phyloP scores from a whole-genome alignment of 768 basidiomycete genomes.

The Hortiboletus flavorubellus region DNA sequence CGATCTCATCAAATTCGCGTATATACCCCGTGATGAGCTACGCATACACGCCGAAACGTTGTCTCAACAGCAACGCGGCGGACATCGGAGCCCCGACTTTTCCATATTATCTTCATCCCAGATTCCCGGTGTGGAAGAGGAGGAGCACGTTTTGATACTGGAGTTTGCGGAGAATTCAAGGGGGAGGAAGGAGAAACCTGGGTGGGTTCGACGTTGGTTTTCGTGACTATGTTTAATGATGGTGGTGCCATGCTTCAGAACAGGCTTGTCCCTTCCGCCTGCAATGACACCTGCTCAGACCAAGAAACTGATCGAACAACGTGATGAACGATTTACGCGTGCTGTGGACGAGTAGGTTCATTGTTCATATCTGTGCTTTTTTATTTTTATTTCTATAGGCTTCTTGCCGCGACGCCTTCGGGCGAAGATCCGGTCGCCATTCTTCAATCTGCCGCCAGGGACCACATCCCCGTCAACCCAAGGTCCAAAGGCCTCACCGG shows the following conservation, averaged over 20 bases:
- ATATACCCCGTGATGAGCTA: conserved; percentile 63
- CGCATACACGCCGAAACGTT: conserved; percentile 45
- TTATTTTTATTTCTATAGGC: conserved; percentile 35
- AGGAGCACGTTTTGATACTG: conserved; percentile 49
- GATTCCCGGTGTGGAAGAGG: conserved; percentile 27
- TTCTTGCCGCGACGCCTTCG: conserved; percentile 50
- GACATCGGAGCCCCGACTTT: conserved; percentile 44
- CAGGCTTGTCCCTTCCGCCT: conserved; percentile 22
- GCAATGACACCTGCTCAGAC: conserved; percentile 53
- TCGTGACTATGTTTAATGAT: not conserved
- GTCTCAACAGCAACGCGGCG: conserved; percentile 18
- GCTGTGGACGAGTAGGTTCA: conserved; percentile 65
- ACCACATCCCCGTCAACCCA: conserved; percentile 71
- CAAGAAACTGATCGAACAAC: conserved; percentile 67
- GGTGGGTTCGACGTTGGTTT: conserved; percentile 16
- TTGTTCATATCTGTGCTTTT: not conserved
- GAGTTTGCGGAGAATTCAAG: conserved; percentile 48
- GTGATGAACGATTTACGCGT: conserved; percentile 60
- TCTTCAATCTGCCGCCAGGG: conserved; percentile 62
- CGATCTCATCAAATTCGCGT: conserved; percentile 77
- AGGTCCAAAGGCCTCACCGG: conserved; percentile 6
- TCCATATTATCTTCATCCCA: conserved; percentile 29
- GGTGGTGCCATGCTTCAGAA: conserved; percentile 8
- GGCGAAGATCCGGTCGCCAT: conserved; percentile 60
- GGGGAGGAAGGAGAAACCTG: conserved; percentile 29